Base-by-base conservation (phyloP, 495 filamentous ascomycete genomes). In the Sphaerosporella brunnea region DNA sequence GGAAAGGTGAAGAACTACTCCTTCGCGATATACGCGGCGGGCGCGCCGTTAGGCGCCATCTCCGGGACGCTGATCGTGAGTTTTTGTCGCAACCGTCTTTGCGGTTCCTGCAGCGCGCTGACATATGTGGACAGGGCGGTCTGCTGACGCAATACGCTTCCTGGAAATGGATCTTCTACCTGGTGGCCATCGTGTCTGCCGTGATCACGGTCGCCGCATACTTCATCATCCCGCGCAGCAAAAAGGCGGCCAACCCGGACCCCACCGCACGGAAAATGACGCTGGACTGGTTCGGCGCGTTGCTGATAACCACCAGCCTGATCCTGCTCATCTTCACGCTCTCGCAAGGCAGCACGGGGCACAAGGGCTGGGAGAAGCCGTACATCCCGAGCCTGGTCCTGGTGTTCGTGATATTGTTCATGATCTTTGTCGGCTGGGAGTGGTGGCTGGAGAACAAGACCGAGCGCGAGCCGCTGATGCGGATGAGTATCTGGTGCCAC, bases 281-380 rank as follows among this genome's bases (percentile, higher is more conserved):
- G n/a, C 72, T 85, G 48, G 80, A 85, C 62, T 66, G 79, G 59
- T 51, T 77, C 2, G 82, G 80, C 1, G 78, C 78, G 1, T 60
- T 68, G 9, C 65, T 84, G 41, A 67, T 79, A 36, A 76, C 82
- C 8, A 64, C 62, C 23, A 77, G 79, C 4, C 72, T 82, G 8
- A 59, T 78, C 8, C 68, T 68, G 1, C 67, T 79, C 1, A 59
- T 78, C n/a, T 76, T 77, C 44, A 71, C 72, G n/a, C 55, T 78
- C 20, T 75, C 74, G 4, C 70, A 78, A 54, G 75, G 75, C 13
- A 77, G 76, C 47, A 23, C 43, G 9, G 26, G 28, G 13, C 68
- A 75, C 0, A 65, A 79, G 24, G 79, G 80, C 4, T 85, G 80
- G 80, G 58, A 58, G 16, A 78, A 73, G 0, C 70, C 74, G 2